These are phyloP conservation scores for Colletotrichum sp. DNA, from an alignment of 2,329 filamentous ascomycete genomes.

Conservation along the genomic window DNA sequence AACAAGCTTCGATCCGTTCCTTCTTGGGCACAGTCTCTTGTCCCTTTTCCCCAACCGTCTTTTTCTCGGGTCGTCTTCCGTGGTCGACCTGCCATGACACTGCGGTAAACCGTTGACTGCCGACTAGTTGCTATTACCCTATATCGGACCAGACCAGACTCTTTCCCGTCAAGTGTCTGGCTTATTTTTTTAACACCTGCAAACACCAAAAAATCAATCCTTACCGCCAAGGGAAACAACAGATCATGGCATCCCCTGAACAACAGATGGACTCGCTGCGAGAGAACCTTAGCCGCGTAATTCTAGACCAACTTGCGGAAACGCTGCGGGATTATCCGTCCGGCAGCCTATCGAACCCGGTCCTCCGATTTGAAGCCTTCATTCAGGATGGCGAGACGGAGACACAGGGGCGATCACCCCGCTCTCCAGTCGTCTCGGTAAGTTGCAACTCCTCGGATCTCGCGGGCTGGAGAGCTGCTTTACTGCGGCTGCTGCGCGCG, in stretches of 20 bases:
- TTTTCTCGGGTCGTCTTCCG: neutral
- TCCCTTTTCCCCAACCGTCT: neutral
- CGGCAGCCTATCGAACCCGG: constrained; percentile 19
- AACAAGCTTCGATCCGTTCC: neutral
- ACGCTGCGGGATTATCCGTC: constrained; percentile 21
- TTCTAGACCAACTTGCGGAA: constrained; percentile 21
- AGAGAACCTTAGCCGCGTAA: constrained; percentile 20
- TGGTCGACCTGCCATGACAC: neutral
- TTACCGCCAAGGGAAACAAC: neutral
- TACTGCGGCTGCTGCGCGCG: neutral
- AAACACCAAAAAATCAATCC: neutral
- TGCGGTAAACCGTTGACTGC: neutral
- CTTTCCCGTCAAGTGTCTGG: neutral
- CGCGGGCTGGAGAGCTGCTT: neutral
- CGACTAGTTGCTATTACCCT: neutral
- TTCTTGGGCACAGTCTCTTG: neutral
- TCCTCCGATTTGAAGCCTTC: constrained; percentile 22
- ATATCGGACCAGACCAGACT: neutral
- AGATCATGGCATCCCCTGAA: constrained; percentile 19
- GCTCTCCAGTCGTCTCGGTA: constrained; percentile 22
- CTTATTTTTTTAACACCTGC: neutral
- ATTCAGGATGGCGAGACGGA: constrained; percentile 21
- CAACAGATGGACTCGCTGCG: constrained; percentile 20
- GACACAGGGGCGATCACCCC: constrained; percentile 14
- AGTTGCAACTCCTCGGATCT: neutral